Evolutionary conservation across 768 basidiomycete species (phyloP).

Genomic region (Leccinum barrowsii): DNA sequence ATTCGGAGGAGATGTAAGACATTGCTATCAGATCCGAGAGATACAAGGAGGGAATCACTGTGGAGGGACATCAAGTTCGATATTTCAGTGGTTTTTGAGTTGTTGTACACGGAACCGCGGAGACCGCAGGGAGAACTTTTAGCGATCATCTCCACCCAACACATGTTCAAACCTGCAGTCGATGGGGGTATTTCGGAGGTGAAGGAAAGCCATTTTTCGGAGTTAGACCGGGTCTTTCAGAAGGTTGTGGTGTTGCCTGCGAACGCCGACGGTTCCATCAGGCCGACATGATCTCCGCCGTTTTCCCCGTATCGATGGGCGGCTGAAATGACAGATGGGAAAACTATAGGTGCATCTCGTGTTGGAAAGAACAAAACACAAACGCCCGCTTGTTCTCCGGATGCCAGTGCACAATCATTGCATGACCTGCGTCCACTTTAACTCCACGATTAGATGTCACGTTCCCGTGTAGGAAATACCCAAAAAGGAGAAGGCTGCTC

Average conservation of each 20-base stretch:
- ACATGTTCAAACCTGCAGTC: background rate
- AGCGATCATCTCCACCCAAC: conserved; percentile 2
- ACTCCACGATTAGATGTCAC: conserved; percentile 6
- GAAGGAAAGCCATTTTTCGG: conserved; percentile 4
- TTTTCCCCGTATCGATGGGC: background rate
- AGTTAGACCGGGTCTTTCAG: conserved; percentile 20
- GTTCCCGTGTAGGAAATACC: background rate
- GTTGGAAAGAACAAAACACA: background rate
- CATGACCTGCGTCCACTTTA: conserved; percentile 15
- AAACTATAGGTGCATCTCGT: background rate
- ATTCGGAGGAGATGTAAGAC: conserved; percentile 36
- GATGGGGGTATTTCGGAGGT: background rate
- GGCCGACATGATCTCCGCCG: background rate
- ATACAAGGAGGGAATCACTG: background rate
- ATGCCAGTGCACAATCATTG: background rate
- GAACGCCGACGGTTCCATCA: background rate
- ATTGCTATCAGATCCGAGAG: conserved; percentile 4
- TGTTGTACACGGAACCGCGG: conserved; percentile 13
- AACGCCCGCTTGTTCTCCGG: background rate
- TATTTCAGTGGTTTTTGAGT: conserved; percentile 10
- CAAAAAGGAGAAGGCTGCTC: background rate
- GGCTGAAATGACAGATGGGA: background rate
- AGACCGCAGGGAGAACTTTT: conserved; percentile 3
- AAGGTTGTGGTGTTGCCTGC: background rate
- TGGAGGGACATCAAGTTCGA: background rate